These are phyloP conservation scores for Blastobotrys raffinosifermentans DNA, from an alignment of 1,139 yeast genomes.

Conservation along the genomic window DNA sequence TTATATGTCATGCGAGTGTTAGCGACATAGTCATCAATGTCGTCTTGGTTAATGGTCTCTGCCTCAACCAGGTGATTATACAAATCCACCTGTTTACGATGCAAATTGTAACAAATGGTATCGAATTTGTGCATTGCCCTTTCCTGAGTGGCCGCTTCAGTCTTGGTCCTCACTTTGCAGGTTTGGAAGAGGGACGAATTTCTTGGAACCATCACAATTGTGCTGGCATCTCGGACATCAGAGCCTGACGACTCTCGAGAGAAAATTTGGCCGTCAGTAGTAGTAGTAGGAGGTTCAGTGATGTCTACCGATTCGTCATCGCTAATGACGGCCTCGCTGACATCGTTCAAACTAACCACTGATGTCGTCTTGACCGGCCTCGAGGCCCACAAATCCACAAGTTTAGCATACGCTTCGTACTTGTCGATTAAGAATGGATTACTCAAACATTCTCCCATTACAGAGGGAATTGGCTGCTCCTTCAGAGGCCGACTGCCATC, in stretches of 20 bases:
- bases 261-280: no score
- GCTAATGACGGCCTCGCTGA: background rate
- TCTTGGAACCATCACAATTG: no score
- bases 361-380: conserved; percentile 3
- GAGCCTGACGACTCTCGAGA: no score
- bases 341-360: conserved; percentile 2
- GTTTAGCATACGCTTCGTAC: conserved; percentile 27
- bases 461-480: conserved; percentile 23
- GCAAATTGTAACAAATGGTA: conserved; percentile 8
- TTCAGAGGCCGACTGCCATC: conserved; percentile 25
- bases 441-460: conserved; percentile 29
- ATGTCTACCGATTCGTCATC: background rate
- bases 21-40: conserved; percentile 11
- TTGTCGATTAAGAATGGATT: conserved; percentile 35
- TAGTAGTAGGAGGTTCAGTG: no score
- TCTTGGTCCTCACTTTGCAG: conserved; percentile 6
- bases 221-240: no score
- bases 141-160: no score
- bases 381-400: conserved; percentile 26
- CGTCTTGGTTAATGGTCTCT: conserved; percentile 9
- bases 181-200: conserved; percentile 1
- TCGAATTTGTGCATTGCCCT: conserved; percentile 2
- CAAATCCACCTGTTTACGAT: conserved; percentile 3
- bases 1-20: conserved; percentile 11
- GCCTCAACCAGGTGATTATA: conserved; percentile 5